A percentile compares a stretch with the other conserved stretches of the same genome.
Conservation (phyloP, 805 yeast genomes). For the Ogataea nakhonphanomensis region DNA sequence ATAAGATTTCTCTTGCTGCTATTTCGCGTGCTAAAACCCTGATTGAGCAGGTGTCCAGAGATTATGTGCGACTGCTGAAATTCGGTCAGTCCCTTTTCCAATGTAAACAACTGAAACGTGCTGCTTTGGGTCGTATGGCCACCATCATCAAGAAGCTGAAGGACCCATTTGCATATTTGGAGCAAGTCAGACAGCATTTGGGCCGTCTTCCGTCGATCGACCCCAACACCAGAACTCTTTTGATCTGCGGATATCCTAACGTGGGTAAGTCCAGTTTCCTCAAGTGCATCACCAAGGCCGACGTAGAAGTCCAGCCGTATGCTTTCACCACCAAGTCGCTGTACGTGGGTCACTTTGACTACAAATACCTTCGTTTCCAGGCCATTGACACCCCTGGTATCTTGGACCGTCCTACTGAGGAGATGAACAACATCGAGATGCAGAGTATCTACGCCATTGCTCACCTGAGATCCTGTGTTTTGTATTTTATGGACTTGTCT, state of each 20-base stretch:
- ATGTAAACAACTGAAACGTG: slow-evolving; percentile 97
- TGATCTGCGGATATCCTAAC: slow-evolving; percentile 98
- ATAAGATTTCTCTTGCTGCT: slow-evolving; percentile 94
- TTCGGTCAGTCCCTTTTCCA: slow-evolving; percentile 98
- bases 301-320: slow-evolving; percentile 98
- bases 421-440: slow-evolving; percentile 99
- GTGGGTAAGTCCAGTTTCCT: slow-evolving; percentile 98
- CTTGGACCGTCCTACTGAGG: slow-evolving; percentile 97
- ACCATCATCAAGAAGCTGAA: slow-evolving; percentile 93
- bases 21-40: slow-evolving; percentile 89
- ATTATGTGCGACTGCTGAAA: slow-evolving; percentile 88
- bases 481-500: slow-evolving; percentile 96
- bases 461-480: slow-evolving; percentile 91
- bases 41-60: slow-evolving; percentile 94
- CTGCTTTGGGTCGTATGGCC: slow-evolving; percentile 99
- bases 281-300: slow-evolving; percentile 92
- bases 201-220: slow-evolving; percentile 98
- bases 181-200: slow-evolving; percentile 98
- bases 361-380: slow-evolving; percentile 95
- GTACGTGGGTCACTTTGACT: slow-evolving; percentile 98
- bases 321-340: slow-evolving; percentile 98
- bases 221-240: slow-evolving; percentile 95
- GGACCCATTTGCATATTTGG: slow-evolving; percentile 89
- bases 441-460: slow-evolving; percentile 99
- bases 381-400: slow-evolving; percentile 99